Evolutionary conservation across 441 rosid genomes (phyloP).

Genomic region (Adansonia rubrostipa): DNA sequence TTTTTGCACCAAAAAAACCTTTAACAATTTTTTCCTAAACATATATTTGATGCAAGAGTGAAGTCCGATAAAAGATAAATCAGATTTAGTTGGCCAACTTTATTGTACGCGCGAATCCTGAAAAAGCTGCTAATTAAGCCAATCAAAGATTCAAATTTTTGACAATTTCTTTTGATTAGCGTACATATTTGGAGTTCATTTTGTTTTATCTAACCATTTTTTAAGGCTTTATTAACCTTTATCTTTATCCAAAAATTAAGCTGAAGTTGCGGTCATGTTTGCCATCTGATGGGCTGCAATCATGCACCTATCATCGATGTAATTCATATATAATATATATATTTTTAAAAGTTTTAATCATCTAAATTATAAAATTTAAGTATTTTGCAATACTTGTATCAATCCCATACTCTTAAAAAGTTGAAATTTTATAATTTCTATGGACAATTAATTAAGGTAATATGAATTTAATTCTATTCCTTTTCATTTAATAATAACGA

Average conservation of each 20-base stretch:
- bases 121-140: background rate
- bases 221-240: background rate
- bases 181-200: background rate
- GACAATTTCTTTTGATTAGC: background rate
- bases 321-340: background rate
- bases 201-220: background rate
- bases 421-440: too few species aligned
- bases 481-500: too few species aligned
- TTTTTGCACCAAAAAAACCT: background rate
- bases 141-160: background rate
- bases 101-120: background rate
- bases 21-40: background rate
- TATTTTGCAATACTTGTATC: background rate
- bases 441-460: background rate
- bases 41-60: background rate
- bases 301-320: background rate
- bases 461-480: background rate
- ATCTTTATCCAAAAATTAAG: background rate
- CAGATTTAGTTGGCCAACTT: background rate
- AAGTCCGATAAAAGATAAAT: background rate
- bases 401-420: background rate
- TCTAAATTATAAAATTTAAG: background rate
- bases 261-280: constrained; percentile 1
- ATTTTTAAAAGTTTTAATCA: background rate
- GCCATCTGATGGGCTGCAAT: background rate